Evolutionary conservation across 495 filamentous ascomycete species (phyloP), one percentile per base, ranked within the genome.

Genomic region (Chaetomium tenue): DNA sequence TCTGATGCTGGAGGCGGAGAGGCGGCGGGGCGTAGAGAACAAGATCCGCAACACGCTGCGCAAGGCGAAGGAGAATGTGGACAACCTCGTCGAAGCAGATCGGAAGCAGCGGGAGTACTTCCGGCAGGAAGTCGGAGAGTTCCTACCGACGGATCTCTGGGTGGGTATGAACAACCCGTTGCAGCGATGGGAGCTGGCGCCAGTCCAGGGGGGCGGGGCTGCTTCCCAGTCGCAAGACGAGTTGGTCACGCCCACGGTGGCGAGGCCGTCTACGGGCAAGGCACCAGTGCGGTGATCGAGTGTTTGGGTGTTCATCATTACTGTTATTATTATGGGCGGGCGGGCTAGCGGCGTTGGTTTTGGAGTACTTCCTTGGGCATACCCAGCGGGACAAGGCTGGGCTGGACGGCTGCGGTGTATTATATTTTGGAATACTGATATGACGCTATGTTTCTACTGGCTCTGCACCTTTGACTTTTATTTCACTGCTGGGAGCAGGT

Each of bases 121-220:
- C 76, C 84, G 87, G 30, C 78, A 86, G 8, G 91, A 96, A 63
- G 86, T 93, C 22, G 92, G 92, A 3, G 90, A 96, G 64, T 94
- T 86, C 70, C 74, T 98, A 22, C 94, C 94, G 0, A 85, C 87
- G 3, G 95, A 97, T 70, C 86, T 98, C 47, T 98, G 93, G 94
- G 87, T 88, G 0, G 90, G 89, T 8, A 81, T 82, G 76, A 74
- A 77, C 40, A 72, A 72, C 22, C 74, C 75, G 11, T 70, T 76
- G 33, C 63, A 52, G 55, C 72, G 73, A 58, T 82, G 78, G 78
- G 76, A 79, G 46, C 63, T 81, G n/a, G 72, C 79, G 11, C 70
- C 77, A 1, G 66, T 77, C 3, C 58, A 66, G n/a, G 75, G 72
- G 44, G 67, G 67, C 22, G 50, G 15, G 26, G 66, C 60, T 16